Evolutionary conservation across 345 rosid species (phyloP).

Genomic region (rapeseed (Brassica napus)): DNA sequence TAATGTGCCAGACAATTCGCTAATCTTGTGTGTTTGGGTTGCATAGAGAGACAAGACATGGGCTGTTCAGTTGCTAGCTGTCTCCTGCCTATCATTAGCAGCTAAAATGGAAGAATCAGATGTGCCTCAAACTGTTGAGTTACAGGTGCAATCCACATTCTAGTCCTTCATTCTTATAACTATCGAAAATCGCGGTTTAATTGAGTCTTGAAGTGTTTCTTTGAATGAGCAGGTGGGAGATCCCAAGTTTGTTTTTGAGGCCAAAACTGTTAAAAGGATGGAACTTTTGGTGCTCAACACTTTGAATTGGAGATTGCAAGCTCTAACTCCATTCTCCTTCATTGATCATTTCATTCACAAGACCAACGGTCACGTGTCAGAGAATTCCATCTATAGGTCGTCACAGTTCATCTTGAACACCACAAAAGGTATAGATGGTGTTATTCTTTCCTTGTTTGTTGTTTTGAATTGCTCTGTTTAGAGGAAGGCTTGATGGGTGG

Average conservation of each 20-base stretch:
- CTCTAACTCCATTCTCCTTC: slow-evolving; percentile 58
- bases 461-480: slow-evolving; percentile 13
- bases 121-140: slow-evolving; percentile 57
- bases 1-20: neutral
- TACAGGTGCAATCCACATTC: slow-evolving; percentile 56
- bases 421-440: slow-evolving; percentile 46
- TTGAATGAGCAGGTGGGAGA: slow-evolving; percentile 49
- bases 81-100: slow-evolving; percentile 74
- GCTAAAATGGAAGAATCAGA: slow-evolving; percentile 74
- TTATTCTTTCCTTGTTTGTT: slow-evolving; percentile 8
- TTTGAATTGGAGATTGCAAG: slow-evolving; percentile 69
- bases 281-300: slow-evolving; percentile 62
- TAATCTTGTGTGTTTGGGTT: slow-evolving; percentile 10
- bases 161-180: slow-evolving; percentile 1
- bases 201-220: neutral
- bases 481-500: neutral
- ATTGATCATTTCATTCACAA: slow-evolving; percentile 52
- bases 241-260: slow-evolving; percentile 57
- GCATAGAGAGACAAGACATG: slow-evolving; percentile 59
- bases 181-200: neutral
- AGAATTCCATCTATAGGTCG: slow-evolving; percentile 46
- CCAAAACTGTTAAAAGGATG: slow-evolving; percentile 63
- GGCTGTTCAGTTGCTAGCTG: slow-evolving; percentile 65
- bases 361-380: slow-evolving; percentile 41
- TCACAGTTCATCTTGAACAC: slow-evolving; percentile 54